Base-by-base conservation (phyloP, 257 asterid species). In the Solanum chiquidenum region DNA sequence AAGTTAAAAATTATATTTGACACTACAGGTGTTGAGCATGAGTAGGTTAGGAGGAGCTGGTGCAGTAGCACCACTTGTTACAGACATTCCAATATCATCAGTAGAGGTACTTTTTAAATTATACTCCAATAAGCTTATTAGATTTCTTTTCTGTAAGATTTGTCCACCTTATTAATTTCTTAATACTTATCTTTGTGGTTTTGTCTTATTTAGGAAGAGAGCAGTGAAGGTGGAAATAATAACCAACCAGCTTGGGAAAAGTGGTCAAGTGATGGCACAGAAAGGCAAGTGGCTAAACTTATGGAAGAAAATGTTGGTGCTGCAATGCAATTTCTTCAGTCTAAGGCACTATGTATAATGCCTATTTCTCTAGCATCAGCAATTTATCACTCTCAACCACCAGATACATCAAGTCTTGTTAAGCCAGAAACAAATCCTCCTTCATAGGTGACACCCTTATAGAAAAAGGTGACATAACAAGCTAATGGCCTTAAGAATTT, bases 291-390 rank as follows among this genome's bases (percentile, higher is more conserved):
- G 1, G 99, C 99, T 38, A 96, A 95, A 93, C 98, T 97, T 29
- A 97, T 97, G 99, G 99, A 97, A 92, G 99, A 97, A 92, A 97
- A 97, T 71, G 96, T 96, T 0, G 99, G 99, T 40, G 95, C 99
- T 8, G 99, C 99, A 9, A 96, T 97, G 99, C 99, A 97, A 71
- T 92, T 97, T 84, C 99, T 97, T 87, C 99, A 97, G 88, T 97
- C 99, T 68, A 96, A 96, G 90, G 99, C 98, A 40, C 99, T 96
- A 42, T 97, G 99, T 92, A 94, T 97, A 55, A 96, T 97, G 99
- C 99, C 99, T 33, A 89, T 95, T 85, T 96, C 99, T 83, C 98
- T 97, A 6, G 99, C 99, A 60, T 93, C 98, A 0, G 98, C 96
- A 29, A 96, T 97, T 88, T 97, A 92, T 92, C 95, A 93, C 79